Evolutionary conservation across 2,329 filamentous ascomycete genomes (phyloP), one percentile per base, ranked within the genome.

Genomic region (Coleophoma cylindrospora): DNA sequence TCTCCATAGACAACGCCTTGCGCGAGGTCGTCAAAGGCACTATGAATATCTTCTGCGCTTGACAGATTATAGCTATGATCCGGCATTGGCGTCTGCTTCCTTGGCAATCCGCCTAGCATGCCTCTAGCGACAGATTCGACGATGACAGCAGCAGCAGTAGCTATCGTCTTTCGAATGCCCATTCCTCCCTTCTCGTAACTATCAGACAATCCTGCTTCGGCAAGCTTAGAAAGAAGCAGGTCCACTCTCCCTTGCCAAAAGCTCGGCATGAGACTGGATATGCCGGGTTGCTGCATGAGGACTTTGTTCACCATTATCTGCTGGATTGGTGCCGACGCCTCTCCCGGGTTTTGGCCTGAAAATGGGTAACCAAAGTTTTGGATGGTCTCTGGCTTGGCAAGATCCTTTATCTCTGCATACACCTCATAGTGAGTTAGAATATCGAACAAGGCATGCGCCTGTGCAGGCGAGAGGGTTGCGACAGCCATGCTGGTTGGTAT

Each of bases 131-230:
- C 70, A 61, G 84, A 82, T 67, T 91, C 88, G 48, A 89, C 74
- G 50, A 91, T 66, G 7, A 81, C 80, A 34, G 85, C 86, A 10
- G 83, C 76, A 0, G 84, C 87, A 7, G 88, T 89, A 0, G 87
- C 81, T 45, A 92, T 68, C 17, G 85, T 87, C 69, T 90, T 91
- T 47, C 88, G 75, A 52, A 84, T 83, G 1, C 88, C 88, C 57
- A 92, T 69, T 0, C 81, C 75, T 13, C 86, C 87, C 66, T 90
- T 90, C 65, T 92, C 88, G 61, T 91, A 92, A 64, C 86, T 90
- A 66, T 92, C 88, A 1, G 86, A 90, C 33, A 92, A 71, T 46
- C 89, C 81, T 2, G 82, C 86, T 33, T 83, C 76, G 9, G 77
- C 83, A 48, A 92, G 70, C 59, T 81, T 75, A 58, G 72, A 69